Conservation (phyloP, 345 rosid genomes). For the Heritiera littoralis region DNA sequence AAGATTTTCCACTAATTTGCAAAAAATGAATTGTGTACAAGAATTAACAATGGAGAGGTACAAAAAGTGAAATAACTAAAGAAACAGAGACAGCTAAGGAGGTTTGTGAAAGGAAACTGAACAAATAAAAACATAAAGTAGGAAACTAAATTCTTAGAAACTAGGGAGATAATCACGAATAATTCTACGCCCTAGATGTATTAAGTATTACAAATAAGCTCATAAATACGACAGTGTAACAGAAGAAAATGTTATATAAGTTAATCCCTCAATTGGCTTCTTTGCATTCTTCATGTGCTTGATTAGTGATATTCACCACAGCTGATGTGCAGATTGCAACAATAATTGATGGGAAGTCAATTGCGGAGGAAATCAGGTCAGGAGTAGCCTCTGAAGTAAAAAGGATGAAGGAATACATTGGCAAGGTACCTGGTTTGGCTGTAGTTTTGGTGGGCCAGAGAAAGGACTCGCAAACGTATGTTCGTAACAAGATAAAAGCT, state of each 20-base stretch:
- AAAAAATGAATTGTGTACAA: too few species aligned
- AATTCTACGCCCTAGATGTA: background rate
- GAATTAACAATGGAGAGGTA: too few species aligned
- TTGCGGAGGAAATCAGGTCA: slow-evolving; percentile 72
- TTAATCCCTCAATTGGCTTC: background rate
- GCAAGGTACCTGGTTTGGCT: slow-evolving; percentile 84
- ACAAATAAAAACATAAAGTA: too few species aligned
- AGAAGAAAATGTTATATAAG: background rate
- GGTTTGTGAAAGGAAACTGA: too few species aligned
- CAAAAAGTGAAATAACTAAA: too few species aligned
- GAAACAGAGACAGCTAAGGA: too few species aligned
- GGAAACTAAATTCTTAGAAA: too few species aligned
- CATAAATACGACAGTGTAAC: background rate
- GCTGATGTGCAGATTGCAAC: slow-evolving; percentile 45
- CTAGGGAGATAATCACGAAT: too few species aligned
- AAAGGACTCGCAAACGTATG: slow-evolving; percentile 79
- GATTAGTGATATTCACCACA: slow-evolving; percentile 33
- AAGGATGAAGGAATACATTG: slow-evolving; percentile 69
- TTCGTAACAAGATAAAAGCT: slow-evolving; percentile 78
- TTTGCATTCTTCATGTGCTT: slow-evolving; percentile 14
- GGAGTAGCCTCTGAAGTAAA: slow-evolving; percentile 56
- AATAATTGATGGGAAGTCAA: slow-evolving; percentile 73
- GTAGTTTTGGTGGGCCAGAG: slow-evolving; percentile 80
- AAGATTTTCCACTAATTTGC: too few species aligned
- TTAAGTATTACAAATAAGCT: background rate